phyloP scores from a whole-genome alignment of 352 stramenopile species.

The Albugo laibachii region DNA sequence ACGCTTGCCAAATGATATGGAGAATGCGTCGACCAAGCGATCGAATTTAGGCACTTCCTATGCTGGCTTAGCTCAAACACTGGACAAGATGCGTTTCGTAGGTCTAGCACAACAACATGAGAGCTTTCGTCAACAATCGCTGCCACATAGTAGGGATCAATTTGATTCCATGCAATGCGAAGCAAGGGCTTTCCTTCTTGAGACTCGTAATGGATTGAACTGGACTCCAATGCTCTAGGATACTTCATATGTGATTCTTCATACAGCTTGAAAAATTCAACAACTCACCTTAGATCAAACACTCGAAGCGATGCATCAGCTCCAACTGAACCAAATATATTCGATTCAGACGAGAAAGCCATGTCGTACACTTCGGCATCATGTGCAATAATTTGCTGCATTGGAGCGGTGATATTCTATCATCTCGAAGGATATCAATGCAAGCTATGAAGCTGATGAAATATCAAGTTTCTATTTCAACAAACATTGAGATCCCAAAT shows the following conservation, averaged over 20 bases:
- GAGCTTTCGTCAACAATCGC: conserved; percentile 84
- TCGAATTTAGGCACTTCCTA: conserved; percentile 84
- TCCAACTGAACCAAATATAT: conserved; percentile 93
- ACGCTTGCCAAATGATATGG: conserved; percentile 94
- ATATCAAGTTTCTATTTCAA: not conserved
- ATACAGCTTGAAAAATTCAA: not conserved
- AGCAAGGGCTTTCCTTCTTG: conserved; percentile 78
- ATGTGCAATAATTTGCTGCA: conserved; percentile 95
- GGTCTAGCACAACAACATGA: conserved; percentile 90
- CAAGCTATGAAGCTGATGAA: not conserved
- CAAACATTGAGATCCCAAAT: conserved; percentile 96
- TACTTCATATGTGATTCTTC: not conserved
- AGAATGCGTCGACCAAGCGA: conserved; percentile 89
- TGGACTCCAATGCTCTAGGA: conserved; percentile 65
- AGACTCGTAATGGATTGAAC: conserved; percentile 94
- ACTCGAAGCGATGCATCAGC: conserved; percentile 91
- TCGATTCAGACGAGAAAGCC: conserved; percentile 83
- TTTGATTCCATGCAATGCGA: conserved; percentile 92
- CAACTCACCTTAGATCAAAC: conserved; percentile 89
- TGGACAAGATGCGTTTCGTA: conserved; percentile 79
- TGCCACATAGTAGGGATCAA: conserved; percentile 94
- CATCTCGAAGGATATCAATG: not conserved
- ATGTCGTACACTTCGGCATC: conserved; percentile 98
- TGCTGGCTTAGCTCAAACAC: conserved; percentile 87
- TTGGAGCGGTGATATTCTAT: conserved; percentile 34